Conservation (phyloP, 495 filamentous ascomycete species). For the Tuber microsphaerosporum region DNA sequence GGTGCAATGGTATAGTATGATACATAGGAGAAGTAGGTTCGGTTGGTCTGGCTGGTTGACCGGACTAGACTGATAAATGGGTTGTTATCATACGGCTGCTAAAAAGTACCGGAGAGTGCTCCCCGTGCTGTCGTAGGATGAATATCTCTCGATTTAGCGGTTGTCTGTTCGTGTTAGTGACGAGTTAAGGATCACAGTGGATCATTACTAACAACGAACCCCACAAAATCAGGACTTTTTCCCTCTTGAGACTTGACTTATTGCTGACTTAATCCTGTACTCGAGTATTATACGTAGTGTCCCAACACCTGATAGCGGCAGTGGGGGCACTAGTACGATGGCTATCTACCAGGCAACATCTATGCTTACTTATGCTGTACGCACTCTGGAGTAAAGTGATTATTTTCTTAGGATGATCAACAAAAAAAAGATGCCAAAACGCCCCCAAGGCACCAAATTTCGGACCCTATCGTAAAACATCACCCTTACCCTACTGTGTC, state of each 20-base stretch:
- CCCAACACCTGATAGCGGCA: not conserved
- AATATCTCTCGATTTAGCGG: not conserved
- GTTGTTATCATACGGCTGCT: not conserved
- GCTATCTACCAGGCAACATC: not conserved
- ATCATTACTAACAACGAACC: not conserved
- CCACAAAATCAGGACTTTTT: not conserved
- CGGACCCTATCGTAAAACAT: not conserved
- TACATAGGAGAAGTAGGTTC: not conserved
- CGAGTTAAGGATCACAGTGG: not conserved
- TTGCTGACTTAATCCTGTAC: not conserved
- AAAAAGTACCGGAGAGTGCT: not conserved
- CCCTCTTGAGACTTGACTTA: not conserved
- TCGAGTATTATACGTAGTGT: not conserved
- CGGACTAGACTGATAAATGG: no score
- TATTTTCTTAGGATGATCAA: constrained; percentile 1
- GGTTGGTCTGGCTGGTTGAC: not conserved
- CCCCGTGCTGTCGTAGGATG: not conserved
- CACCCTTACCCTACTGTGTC: not conserved
- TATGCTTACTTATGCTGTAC: not conserved
- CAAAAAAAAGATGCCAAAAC: constrained; percentile 1
- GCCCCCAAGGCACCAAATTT: not conserved
- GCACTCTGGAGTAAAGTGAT: not conserved
- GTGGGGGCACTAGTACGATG: not conserved
- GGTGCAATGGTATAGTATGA: no score
- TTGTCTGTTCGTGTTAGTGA: not conserved